Percentiles rank a stretch among this genome's conserved stretches.
These are phyloP conservation scores for Suhomyces emberorum DNA, from an alignment of 805 yeast genomes.

Conservation along the genomic window DNA sequence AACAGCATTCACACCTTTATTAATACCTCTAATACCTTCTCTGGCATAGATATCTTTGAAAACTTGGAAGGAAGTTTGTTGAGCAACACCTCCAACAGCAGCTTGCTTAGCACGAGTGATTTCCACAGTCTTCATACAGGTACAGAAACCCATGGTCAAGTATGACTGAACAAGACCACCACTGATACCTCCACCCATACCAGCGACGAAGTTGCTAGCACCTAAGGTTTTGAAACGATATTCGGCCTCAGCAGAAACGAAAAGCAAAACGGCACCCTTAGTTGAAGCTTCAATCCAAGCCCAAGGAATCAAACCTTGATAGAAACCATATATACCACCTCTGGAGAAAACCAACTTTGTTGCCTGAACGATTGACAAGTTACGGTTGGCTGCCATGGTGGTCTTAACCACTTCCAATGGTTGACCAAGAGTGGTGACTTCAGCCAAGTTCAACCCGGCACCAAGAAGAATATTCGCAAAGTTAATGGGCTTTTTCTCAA, in stretches of 20 bases:
- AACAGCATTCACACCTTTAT: conserved; percentile 97
- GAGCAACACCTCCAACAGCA: conserved; percentile 55
- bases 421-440: conserved; percentile 92
- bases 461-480: conserved; percentile 90
- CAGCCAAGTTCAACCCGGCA: conserved; percentile 89
- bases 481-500: conserved; percentile 82
- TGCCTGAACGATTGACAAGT: conserved; percentile 63
- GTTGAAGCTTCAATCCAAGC: conserved; percentile 99
- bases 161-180: conserved; percentile 98
- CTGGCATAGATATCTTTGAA: conserved; percentile 77
- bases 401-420: conserved; percentile 95
- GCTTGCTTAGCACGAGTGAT: conserved; percentile 86
- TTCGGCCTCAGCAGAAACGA: conserved; percentile 91
- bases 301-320: conserved; percentile 98
- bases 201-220: conserved; percentile 65
- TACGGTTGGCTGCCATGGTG: conserved; percentile 96
- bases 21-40: conserved; percentile 93
- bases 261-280: conserved; percentile 92
- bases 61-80: conserved; percentile 76
- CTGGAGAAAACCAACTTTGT: conserved; percentile 81
- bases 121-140: conserved; percentile 98
- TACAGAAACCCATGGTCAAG: conserved; percentile 95
- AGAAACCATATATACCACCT: conserved; percentile 90
- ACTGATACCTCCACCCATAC: conserved; percentile 91
- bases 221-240: conserved; percentile 66